Conservation (phyloP, 495 filamentous ascomycete genomes). For the Neurospora sp. region DNA sequence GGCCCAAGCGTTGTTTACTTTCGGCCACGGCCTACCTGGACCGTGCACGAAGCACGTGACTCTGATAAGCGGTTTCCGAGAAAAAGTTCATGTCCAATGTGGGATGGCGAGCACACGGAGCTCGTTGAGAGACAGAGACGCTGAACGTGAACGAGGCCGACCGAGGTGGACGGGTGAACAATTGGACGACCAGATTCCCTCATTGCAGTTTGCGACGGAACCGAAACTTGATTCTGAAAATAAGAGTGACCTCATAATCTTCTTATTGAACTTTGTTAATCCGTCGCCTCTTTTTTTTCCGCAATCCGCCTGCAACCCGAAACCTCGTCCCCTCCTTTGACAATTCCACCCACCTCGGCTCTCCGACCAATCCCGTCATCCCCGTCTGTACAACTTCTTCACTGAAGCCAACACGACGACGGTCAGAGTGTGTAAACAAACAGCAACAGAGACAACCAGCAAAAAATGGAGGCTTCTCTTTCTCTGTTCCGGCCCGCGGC, state of each 20-base stretch:
- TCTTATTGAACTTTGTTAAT: not conserved
- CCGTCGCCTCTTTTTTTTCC: not conserved
- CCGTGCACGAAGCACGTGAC: not conserved
- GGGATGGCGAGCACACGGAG: not conserved
- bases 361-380: not conserved
- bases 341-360: not conserved
- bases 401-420: not conserved
- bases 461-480: conserved; percentile 11
- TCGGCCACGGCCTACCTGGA: not conserved
- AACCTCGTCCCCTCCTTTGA: not conserved
- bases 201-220: not conserved
- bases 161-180: conserved; percentile 6
- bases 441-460: not conserved
- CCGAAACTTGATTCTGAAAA: not conserved
- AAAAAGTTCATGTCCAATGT: not conserved
- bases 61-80: not conserved
- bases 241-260: not conserved
- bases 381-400: not conserved
- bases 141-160: conserved; percentile 3
- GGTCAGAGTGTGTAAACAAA: not conserved
- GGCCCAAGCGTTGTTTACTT: not conserved
- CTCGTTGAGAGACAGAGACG: not conserved
- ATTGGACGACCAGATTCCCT: not conserved
- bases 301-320: not conserved
- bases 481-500: conserved; percentile 4